Evolutionary conservation across 495 filamentous ascomycete genomes (phyloP).

Genomic region (Trypethelium eluteriae): DNA sequence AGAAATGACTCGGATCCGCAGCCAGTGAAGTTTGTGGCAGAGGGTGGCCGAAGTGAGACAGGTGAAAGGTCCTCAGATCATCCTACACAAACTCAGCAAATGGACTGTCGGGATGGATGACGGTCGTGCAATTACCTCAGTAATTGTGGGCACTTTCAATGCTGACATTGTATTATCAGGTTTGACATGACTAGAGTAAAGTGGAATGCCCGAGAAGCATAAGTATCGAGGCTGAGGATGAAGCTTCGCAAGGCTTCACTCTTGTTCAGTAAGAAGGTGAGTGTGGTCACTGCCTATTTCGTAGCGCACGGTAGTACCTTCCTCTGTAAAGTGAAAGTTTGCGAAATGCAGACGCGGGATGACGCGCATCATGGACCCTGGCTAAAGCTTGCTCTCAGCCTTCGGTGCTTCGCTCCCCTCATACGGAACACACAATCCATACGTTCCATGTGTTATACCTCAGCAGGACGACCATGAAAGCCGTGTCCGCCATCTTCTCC

Average conservation of each 20-base stretch:
- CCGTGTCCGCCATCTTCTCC: not conserved
- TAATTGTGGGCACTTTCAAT: constrained; percentile 15
- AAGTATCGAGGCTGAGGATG: not conserved
- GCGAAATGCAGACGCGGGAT: not conserved
- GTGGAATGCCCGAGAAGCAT: no score
- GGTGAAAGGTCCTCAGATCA: constrained; percentile 65
- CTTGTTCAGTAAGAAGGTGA: no score
- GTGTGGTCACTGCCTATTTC: no score
- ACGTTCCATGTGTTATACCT: no score
- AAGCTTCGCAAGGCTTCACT: not conserved
- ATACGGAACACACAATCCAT: no score
- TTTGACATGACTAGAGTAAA: not conserved
- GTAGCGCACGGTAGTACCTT: no score
- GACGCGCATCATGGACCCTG: not conserved
- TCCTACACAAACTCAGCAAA: constrained; percentile 42
- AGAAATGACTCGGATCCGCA: constrained; percentile 39
- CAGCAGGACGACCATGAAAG: not conserved
- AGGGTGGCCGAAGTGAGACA: constrained; percentile 42
- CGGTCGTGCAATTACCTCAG: constrained; percentile 19
- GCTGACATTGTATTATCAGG: not conserved
- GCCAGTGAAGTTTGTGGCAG: constrained; percentile 18
- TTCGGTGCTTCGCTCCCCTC: not conserved
- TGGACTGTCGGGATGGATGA: not conserved
- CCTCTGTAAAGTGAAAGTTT: not conserved
- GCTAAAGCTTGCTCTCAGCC: no score